A percentile compares a stretch with the other conserved stretches of the same genome.
Evolutionary conservation across 768 basidiomycete genomes (phyloP).

Genomic region (Tephrocybe sp.): DNA sequence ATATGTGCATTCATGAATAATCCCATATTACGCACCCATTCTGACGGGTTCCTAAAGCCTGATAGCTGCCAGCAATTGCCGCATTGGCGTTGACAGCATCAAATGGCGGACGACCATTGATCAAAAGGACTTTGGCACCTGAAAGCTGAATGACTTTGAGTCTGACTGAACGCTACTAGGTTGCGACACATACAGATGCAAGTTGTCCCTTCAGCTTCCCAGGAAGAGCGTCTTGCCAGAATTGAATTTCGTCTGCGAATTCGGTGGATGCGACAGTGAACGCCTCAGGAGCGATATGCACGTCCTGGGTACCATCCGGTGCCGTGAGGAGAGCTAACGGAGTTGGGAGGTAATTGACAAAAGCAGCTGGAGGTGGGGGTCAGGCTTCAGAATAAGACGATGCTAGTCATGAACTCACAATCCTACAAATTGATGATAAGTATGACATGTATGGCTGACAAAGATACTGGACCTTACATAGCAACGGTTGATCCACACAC

Average conservation of each 20-base stretch:
- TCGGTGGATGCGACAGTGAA: conserved; percentile 50
- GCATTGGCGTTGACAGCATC: conserved; percentile 53
- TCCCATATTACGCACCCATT: conserved; percentile 37
- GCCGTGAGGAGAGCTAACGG: conserved; percentile 50
- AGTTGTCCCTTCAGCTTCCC: conserved; percentile 46
- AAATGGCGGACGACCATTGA: conserved; percentile 52
- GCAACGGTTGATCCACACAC: conserved; percentile 53
- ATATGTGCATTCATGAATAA: too few species aligned
- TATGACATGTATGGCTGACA: background rate
- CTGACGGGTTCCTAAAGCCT: conserved; percentile 50
- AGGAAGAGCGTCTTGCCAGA: conserved; percentile 56
- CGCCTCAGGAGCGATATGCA: conserved; percentile 55
- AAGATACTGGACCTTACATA: conserved; percentile 40
- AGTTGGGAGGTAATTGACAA: conserved; percentile 47
- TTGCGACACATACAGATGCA: conserved; percentile 31
- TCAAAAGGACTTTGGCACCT: conserved; percentile 54
- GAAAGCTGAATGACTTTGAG: conserved; percentile 28
- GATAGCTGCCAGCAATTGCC: conserved; percentile 48
- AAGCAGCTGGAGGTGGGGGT: conserved; percentile 31
- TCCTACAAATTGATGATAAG: conserved; percentile 14
- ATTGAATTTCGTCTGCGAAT: conserved; percentile 48
- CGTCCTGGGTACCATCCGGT: conserved; percentile 40
- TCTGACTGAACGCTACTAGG: background rate
- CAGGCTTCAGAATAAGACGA: background rate
- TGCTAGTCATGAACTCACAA: conserved; percentile 13